Conservation (phyloP, 2,329 filamentous ascomycete species). For the Akanthomyces dipterigenus region DNA sequence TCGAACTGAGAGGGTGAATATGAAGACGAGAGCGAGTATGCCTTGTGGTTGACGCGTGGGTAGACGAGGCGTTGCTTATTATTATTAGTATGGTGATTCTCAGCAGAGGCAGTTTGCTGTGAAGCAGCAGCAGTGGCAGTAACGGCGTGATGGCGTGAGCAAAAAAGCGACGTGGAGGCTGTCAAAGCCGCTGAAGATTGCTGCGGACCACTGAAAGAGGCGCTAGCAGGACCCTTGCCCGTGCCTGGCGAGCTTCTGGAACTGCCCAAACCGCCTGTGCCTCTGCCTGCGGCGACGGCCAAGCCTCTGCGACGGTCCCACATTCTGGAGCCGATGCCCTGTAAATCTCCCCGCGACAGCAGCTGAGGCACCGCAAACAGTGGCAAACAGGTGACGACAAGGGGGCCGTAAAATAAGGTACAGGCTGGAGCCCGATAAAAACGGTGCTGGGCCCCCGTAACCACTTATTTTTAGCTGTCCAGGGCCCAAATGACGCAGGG, state of each 20-base stretch:
- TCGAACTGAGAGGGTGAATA: not conserved
- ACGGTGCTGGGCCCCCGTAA: not conserved
- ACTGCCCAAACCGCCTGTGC: not conserved
- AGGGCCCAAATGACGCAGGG: not conserved
- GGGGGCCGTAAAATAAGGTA: too few species aligned
- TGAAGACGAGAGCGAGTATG: not conserved
- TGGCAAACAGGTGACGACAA: not conserved
- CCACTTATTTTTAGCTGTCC: not conserved
- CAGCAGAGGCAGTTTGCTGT: not conserved
- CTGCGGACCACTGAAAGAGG: not conserved
- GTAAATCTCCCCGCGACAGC: not conserved
- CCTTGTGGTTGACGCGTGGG: not conserved
- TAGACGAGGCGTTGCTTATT: not conserved
- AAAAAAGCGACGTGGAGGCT: not conserved
- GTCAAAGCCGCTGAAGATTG: not conserved
- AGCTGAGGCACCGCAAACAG: not conserved
- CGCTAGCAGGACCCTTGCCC: not conserved
- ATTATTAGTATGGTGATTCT: not conserved
- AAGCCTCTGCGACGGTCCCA: slow-evolving; percentile 10
- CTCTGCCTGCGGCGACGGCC: not conserved
- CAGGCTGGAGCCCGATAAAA: not conserved
- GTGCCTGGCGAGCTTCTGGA: not conserved
- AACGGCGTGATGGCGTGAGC: not conserved
- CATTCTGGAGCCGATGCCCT: slow-evolving; percentile 13
- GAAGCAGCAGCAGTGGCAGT: not conserved